These are phyloP conservation scores for Plasmodium coatneyi DNA, from an alignment of 169 alveolate species.

Conservation along the genomic window DNA sequence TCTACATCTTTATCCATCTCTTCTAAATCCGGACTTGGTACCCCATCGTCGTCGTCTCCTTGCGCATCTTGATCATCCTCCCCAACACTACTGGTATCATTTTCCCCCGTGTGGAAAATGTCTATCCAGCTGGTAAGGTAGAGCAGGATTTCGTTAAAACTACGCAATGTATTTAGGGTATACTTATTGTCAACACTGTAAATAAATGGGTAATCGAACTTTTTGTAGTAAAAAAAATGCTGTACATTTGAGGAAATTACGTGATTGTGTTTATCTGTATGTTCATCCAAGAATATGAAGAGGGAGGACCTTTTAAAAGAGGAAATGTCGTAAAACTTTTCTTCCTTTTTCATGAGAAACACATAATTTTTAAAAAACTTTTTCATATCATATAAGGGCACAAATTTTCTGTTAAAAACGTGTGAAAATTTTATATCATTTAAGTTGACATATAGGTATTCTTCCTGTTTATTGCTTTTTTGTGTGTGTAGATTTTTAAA, in stretches of 20 bases:
- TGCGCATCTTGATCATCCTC: neutral
- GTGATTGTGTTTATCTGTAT: constrained; percentile 35
- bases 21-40: constrained; percentile 2
- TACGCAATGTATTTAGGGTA: constrained; percentile 18
- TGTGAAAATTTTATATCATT: constrained; percentile 54
- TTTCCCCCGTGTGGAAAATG: constrained; percentile 57
- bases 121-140: constrained; percentile 64
- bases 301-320: constrained; percentile 63
- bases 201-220: constrained; percentile 51
- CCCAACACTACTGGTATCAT: neutral
- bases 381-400: constrained; percentile 28
- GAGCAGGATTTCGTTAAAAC: constrained; percentile 44
- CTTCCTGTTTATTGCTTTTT: neutral
- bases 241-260: constrained; percentile 41
- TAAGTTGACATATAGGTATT: constrained; percentile 10
- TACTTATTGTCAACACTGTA: constrained; percentile 50
- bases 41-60: constrained; percentile 3
- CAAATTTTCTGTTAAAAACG: constrained; percentile 35
- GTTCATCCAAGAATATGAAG: constrained; percentile 66
- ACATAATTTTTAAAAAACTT: constrained; percentile 46
- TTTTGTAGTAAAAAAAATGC: constrained; percentile 60
- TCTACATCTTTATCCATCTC: neutral
- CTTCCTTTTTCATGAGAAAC: constrained; percentile 47
- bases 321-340: constrained; percentile 20
- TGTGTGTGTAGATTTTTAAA: neutral